Conservation (phyloP, 768 basidiomycete genomes). For the Agaricus subrufescens region DNA sequence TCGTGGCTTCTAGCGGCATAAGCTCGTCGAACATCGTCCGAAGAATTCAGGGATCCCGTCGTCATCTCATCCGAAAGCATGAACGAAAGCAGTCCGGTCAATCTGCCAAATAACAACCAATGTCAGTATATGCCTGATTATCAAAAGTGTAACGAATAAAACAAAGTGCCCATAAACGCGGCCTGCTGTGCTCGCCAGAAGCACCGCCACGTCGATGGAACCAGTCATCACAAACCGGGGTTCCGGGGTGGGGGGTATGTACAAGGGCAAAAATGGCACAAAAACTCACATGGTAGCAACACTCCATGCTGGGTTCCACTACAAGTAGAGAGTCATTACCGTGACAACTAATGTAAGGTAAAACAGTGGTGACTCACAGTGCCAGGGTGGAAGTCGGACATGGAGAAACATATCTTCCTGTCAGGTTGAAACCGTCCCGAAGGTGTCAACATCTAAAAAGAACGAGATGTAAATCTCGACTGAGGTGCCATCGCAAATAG, state of each 20-base stretch:
- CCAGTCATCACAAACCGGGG: constrained; percentile 8
- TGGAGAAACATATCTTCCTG: constrained; percentile 96
- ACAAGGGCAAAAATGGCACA: constrained; percentile 4
- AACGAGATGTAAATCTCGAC: not conserved
- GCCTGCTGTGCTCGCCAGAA: not conserved
- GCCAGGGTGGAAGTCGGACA: constrained; percentile 94
- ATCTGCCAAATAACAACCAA: constrained; percentile 37
- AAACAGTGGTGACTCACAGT: constrained; percentile 48
- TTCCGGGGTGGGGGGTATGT: not conserved
- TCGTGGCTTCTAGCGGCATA: constrained; percentile 79
- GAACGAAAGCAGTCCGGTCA: constrained; percentile 91
- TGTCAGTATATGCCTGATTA: constrained; percentile 8
- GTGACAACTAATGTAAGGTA: not conserved
- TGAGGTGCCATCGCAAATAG: constrained; percentile 4
- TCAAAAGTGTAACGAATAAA: constrained; percentile 2
- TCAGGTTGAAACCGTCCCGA: constrained; percentile 89
- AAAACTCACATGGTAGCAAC: constrained; percentile 83
- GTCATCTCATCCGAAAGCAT: constrained; percentile 98
- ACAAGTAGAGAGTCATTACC: constrained; percentile 8
- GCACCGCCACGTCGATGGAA: constrained; percentile 2
- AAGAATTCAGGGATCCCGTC: constrained; percentile 83
- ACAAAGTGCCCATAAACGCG: not conserved
- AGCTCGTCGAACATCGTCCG: constrained; percentile 69
- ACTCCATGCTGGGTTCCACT: constrained; percentile 98
- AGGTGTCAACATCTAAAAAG: constrained; percentile 78